Conservation (phyloP, 78 protist genomes). For the Speleostelium caveatum region DNA sequence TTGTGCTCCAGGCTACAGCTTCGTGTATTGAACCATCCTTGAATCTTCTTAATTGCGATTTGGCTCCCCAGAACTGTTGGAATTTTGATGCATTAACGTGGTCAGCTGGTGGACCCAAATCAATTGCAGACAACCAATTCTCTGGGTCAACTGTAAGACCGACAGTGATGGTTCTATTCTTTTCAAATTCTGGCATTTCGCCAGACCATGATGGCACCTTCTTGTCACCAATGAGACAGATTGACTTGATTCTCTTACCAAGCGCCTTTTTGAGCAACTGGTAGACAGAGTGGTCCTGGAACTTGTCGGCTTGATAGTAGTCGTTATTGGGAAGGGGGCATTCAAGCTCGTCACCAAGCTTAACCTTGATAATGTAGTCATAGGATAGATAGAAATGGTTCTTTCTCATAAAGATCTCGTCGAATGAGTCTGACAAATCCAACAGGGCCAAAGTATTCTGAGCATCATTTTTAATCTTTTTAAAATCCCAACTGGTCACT, state of each 20-base stretch:
- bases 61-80: slow-evolving; percentile 67
- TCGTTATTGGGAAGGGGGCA: slow-evolving; percentile 14
- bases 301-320: slow-evolving; percentile 26
- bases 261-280: slow-evolving; percentile 2
- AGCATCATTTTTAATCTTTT: slow-evolving; percentile 6
- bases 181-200: not conserved
- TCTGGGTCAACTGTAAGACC: slow-evolving; percentile 29
- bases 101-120: slow-evolving; percentile 74
- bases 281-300: slow-evolving; percentile 9
- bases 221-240: not conserved
- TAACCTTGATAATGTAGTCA: slow-evolving; percentile 19
- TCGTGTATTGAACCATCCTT: slow-evolving; percentile 75
- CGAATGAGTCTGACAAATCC: slow-evolving; percentile 51
- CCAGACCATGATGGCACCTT: not conserved
- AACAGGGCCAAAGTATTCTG: not conserved
- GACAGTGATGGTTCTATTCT: slow-evolving; percentile 1
- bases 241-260: slow-evolving; percentile 25
- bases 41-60: slow-evolving; percentile 68
- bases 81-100: slow-evolving; percentile 38
- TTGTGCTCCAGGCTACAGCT: slow-evolving; percentile 65
- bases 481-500: slow-evolving; percentile 40
- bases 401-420: slow-evolving; percentile 58
- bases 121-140: slow-evolving; percentile 52
- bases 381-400: slow-evolving; percentile 1
- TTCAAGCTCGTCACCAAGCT: slow-evolving; percentile 6